Evolutionary conservation across 768 basidiomycete species (phyloP).

Genomic region (Leccinum truebloodii): DNA sequence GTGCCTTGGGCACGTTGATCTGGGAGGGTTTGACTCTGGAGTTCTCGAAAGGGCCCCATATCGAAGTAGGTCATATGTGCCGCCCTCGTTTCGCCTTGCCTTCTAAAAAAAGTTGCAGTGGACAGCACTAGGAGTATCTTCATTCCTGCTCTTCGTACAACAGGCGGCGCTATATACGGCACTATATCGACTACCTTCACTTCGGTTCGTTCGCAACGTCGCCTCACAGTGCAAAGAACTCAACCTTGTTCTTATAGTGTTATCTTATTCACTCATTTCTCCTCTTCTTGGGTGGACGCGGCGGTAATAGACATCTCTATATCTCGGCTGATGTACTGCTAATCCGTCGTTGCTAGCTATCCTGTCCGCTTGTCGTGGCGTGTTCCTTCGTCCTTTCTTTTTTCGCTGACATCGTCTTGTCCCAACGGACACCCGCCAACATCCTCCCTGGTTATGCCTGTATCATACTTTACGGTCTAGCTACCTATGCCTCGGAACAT

Average conservation of each 20-base stretch:
- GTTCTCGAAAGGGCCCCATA: constrained; percentile 50
- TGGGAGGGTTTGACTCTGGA: constrained; percentile 62
- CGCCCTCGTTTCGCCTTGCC: background rate
- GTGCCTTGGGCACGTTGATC: constrained; percentile 61
- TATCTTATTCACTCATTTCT: constrained; percentile 68
- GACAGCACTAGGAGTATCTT: constrained; percentile 68
- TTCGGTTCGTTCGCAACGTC: constrained; percentile 50
- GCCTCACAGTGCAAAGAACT: background rate
- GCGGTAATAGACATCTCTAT: constrained; percentile 44
- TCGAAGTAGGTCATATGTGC: constrained; percentile 53
- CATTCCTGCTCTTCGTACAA: constrained; percentile 66
- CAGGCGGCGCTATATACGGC: constrained; percentile 68
- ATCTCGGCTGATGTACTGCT: constrained; percentile 38
- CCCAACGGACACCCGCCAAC: constrained; percentile 39
- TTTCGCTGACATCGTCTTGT: constrained; percentile 51
- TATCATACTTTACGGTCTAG: constrained; percentile 55
- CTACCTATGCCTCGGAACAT: constrained; percentile 63
- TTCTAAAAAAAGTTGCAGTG: constrained; percentile 46
- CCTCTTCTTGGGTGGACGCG: constrained; percentile 63
- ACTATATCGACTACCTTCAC: constrained; percentile 64
- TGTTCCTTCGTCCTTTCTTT: constrained; percentile 56
- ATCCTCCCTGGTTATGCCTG: constrained; percentile 68
- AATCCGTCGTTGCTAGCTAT: constrained; percentile 39
- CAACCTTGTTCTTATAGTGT: constrained; percentile 46
- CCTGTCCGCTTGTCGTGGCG: constrained; percentile 48